Evolutionary conservation across 2,329 filamentous ascomycete genomes (phyloP).

Genomic region (Pleurostoma richardsiae): DNA sequence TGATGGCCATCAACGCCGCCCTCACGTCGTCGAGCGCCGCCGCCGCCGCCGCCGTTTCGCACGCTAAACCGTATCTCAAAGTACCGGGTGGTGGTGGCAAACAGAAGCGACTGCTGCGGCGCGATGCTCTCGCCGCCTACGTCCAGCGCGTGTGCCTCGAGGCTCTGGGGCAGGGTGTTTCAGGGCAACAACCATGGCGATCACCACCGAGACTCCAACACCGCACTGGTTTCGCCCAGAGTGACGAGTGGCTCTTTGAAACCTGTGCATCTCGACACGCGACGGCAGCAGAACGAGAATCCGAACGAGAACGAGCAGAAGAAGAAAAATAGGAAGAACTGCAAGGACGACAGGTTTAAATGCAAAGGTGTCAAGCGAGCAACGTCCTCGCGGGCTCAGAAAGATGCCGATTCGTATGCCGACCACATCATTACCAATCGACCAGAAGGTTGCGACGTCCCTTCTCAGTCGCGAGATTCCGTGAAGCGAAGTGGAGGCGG

Average conservation of each 20-base stretch:
- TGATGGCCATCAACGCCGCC: constrained; percentile 49
- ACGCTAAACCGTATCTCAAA: constrained; percentile 44
- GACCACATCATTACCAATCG: too few relatives aligned
- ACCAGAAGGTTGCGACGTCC: too few relatives aligned
- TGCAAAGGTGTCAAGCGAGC: too few relatives aligned
- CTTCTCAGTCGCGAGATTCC: too few relatives aligned
- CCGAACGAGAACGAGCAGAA: constrained; percentile 17
- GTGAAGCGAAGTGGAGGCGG: too few relatives aligned
- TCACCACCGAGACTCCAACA: constrained; percentile 10
- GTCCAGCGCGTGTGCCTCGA: constrained; percentile 34
- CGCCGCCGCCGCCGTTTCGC: constrained; percentile 33
- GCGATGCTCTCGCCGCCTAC: constrained; percentile 34
- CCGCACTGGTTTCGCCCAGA: constrained; percentile 25
- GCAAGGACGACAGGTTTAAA: too few relatives aligned
- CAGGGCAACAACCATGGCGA: too few relatives aligned
- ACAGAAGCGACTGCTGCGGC: constrained; percentile 36
- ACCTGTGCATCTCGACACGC: constrained; percentile 31
- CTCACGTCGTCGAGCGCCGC: constrained; percentile 36
- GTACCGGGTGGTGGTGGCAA: constrained; percentile 40
- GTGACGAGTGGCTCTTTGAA: constrained; percentile 45
- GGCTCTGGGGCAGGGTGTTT: constrained; percentile 16
- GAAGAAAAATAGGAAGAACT: constrained; percentile 13
- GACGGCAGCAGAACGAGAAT: constrained; percentile 13
- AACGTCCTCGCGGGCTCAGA: too few relatives aligned
- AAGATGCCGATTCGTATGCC: too few relatives aligned